Evolutionary conservation across 176 grass and related monocot genomes (phyloP).

Genomic region (Lolium rigidum): DNA sequence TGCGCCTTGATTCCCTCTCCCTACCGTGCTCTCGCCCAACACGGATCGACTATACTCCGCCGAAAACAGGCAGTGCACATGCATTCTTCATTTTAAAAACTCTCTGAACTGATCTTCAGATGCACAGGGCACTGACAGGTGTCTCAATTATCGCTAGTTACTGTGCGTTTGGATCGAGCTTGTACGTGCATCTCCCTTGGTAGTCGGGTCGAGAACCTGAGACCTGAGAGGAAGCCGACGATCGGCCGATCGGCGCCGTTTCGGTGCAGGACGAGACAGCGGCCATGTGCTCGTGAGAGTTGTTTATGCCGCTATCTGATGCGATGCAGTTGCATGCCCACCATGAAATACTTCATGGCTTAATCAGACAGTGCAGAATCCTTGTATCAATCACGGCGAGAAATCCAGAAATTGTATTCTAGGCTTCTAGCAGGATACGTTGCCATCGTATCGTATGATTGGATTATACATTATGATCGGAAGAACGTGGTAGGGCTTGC

Average conservation of each 20-base stretch:
- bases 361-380: not conserved
- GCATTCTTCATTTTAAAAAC: not conserved
- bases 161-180: not conserved
- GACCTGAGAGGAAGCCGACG: not conserved
- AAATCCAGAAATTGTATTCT: not conserved
- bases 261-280: not conserved
- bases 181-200: not conserved
- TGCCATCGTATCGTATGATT: conserved; percentile 7
- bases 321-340: not conserved
- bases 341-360: not conserved
- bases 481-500: not conserved
- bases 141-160: not conserved
- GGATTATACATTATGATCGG: not conserved
- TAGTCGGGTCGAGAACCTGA: no score
- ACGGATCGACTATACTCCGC: not conserved
- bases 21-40: not conserved
- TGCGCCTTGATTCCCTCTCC: conserved; percentile 12
- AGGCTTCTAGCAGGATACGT: not conserved
- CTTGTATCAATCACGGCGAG: not conserved
- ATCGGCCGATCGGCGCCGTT: conserved; percentile 4
- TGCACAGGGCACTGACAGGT: conserved; percentile 13
- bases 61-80: not conserved
- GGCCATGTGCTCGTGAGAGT: not conserved
- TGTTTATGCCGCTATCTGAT: not conserved
- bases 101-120: not conserved